Percentiles rank a stretch among this genome's conserved stretches.
These are phyloP conservation scores for Sutorius eximius DNA, from an alignment of 1,284 basidiomycete genomes.

Conservation along the genomic window DNA sequence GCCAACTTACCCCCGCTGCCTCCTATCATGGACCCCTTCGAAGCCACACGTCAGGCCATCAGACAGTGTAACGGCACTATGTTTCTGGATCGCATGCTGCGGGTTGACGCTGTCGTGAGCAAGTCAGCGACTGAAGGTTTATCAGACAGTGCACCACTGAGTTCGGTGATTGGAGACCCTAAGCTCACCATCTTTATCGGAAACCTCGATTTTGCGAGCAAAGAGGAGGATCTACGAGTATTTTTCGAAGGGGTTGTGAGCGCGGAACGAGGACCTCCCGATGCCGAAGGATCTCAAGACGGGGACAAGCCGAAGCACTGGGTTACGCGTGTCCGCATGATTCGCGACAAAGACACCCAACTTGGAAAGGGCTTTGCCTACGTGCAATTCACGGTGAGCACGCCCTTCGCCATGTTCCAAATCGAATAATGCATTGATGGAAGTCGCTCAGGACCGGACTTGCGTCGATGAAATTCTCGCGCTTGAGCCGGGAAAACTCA, in stretches of 20 bases:
- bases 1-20: conserved; percentile 58
- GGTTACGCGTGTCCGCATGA: conserved; percentile 85
- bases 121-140: conserved; percentile 9
- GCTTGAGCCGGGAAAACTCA: conserved; percentile 71
- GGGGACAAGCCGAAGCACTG: conserved; percentile 48
- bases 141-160: conserved; percentile 4
- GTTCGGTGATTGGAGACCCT: conserved; percentile 52
- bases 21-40: conserved; percentile 64
- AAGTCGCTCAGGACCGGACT: conserved; percentile 67
- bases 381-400: conserved; percentile 80
- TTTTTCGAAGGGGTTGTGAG: conserved; percentile 85
- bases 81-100: conserved; percentile 75
- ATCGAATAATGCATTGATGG: conserved; percentile 5
- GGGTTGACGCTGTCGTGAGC: conserved; percentile 68
- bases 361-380: conserved; percentile 99
- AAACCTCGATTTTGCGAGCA: conserved; percentile 88
- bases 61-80: conserved; percentile 66
- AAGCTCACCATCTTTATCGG: conserved; percentile 89
- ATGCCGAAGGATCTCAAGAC: conserved; percentile 27
- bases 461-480: conserved; percentile 89
- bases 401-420: neutral
- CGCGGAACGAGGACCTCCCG: conserved; percentile 67
- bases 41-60: conserved; percentile 66
- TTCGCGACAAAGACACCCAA: conserved; percentile 91
- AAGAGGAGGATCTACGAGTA: conserved; percentile 85